phyloP scores from a whole-genome alignment of 805 yeast genomes.

The Metschnikowia koreensis region DNA sequence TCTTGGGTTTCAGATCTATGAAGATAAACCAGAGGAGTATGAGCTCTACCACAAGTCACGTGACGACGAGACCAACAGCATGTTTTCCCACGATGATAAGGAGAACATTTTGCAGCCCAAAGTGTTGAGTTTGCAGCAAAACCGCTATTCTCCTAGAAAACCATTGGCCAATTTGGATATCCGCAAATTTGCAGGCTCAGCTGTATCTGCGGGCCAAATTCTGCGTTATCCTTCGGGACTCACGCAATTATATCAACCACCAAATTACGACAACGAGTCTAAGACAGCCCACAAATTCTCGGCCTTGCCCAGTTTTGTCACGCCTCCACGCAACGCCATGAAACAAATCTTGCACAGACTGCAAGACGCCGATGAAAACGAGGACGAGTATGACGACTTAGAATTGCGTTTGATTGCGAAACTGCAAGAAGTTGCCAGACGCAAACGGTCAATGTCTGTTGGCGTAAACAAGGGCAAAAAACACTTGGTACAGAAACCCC shows the following conservation, averaged over 20 bases:
- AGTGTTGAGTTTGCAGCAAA: conserved; percentile 12
- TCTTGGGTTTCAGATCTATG: conserved; percentile 18
- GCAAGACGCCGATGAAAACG: background rate
- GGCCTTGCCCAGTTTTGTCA: conserved; percentile 31
- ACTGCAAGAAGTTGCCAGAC: conserved; percentile 22
- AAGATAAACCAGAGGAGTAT: conserved; percentile 17
- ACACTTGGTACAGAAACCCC: conserved; percentile 32
- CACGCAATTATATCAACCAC: conserved; percentile 30
- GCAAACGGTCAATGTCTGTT: conserved; percentile 37
- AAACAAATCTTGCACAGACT: conserved; percentile 23
- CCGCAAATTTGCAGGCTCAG: conserved; percentile 31
- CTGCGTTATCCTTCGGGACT: conserved; percentile 19
- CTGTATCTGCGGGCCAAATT: conserved; percentile 11
- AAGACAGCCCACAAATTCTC: conserved; percentile 31
- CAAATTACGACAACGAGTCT: conserved; percentile 27
- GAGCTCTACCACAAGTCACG: conserved; percentile 14
- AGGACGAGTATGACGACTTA: conserved; percentile 20
- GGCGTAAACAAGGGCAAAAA: conserved; percentile 39
- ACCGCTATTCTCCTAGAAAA: conserved; percentile 15
- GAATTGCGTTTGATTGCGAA: conserved; percentile 21
- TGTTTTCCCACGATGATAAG: conserved; percentile 31
- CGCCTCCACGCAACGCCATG: conserved; percentile 32
- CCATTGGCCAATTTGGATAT: conserved; percentile 31
- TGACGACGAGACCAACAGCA: background rate
- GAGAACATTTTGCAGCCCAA: conserved; percentile 42